Evolutionary conservation across 1,139 yeast species (phyloP).

Genomic region (Blastobotrys persicus): DNA sequence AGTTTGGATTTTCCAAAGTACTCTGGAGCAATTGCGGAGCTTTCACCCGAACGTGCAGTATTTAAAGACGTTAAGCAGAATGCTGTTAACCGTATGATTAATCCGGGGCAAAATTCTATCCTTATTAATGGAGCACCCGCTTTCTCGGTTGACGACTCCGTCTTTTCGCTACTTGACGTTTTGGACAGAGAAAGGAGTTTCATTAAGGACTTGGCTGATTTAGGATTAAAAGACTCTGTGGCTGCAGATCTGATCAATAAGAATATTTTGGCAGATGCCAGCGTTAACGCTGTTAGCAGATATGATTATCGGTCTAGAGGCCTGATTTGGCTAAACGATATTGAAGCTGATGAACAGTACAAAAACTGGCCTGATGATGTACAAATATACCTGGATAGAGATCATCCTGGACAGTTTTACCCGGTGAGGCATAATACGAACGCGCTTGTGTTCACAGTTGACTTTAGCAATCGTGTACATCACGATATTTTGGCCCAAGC

Average conservation of each 20-base stretch:
- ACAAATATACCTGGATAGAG: slow-evolving; percentile 41
- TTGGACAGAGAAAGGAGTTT: slow-evolving; percentile 35
- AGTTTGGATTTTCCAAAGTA: slow-evolving; percentile 38
- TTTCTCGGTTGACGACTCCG: slow-evolving; percentile 27
- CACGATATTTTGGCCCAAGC: slow-evolving; percentile 48
- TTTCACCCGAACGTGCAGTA: slow-evolving; percentile 24
- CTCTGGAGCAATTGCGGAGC: slow-evolving; percentile 27
- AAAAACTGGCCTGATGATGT: slow-evolving; percentile 46
- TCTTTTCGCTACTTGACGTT: slow-evolving; percentile 32
- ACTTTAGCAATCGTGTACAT: slow-evolving; percentile 52
- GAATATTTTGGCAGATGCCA: slow-evolving; percentile 23
- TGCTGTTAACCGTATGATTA: slow-evolving; percentile 21
- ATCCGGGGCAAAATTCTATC: slow-evolving; percentile 37
- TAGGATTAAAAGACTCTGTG: slow-evolving; percentile 14
- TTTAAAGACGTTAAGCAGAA: slow-evolving; percentile 28
- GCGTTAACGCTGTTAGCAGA: slow-evolving; percentile 20
- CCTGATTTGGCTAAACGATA: slow-evolving; percentile 72
- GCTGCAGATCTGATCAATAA: slow-evolving; percentile 23
- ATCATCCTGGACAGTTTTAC: slow-evolving; percentile 58
- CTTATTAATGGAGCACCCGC: slow-evolving; percentile 40
- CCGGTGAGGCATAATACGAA: slow-evolving; percentile 71
- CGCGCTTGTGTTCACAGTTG: slow-evolving; percentile 69
- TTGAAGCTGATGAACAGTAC: slow-evolving; percentile 63
- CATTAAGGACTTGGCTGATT: slow-evolving; percentile 26
- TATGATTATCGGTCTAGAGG: slow-evolving; percentile 47